These are phyloP conservation scores for Zygoascus hellenicus DNA, from an alignment of 1,139 yeast species.

Conservation along the genomic window DNA sequence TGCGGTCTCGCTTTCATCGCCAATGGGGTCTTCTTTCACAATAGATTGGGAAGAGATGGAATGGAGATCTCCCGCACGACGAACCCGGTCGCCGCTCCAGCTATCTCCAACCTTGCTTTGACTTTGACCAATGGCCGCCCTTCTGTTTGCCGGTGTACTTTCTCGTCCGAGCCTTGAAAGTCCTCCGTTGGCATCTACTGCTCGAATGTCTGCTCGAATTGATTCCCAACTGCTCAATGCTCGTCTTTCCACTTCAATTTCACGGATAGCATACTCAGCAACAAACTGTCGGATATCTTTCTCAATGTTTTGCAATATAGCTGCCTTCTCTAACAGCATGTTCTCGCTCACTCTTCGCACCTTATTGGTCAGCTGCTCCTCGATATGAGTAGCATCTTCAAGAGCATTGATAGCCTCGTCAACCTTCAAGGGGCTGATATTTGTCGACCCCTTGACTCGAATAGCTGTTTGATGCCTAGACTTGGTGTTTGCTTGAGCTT, in stretches of 20 bases:
- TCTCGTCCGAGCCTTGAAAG: conserved; percentile 80
- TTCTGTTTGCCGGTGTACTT: conserved; percentile 35
- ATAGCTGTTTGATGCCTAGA: conserved; percentile 69
- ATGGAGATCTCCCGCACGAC: conserved; percentile 35
- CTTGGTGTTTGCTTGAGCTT: conserved; percentile 71
- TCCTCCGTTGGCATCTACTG: conserved; percentile 76
- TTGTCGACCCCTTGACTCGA: conserved; percentile 64
- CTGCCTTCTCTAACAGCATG: conserved; percentile 67
- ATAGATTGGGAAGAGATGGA: conserved; percentile 5
- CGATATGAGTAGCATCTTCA: conserved; percentile 74
- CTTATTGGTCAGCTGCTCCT: conserved; percentile 67
- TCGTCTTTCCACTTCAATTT: conserved; percentile 83
- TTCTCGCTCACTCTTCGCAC: conserved; percentile 80
- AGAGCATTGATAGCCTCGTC: conserved; percentile 82
- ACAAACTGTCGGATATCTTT: conserved; percentile 48
- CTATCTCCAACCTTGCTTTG: conserved; percentile 58
- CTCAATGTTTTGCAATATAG: conserved; percentile 53
- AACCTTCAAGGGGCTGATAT: conserved; percentile 79
- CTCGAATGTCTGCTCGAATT: conserved; percentile 65
- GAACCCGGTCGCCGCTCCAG: conserved; percentile 46
- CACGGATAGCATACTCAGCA: conserved; percentile 57
- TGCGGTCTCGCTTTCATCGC: conserved; percentile 30
- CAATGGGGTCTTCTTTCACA: conserved; percentile 26
- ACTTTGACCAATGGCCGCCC: conserved; percentile 33
- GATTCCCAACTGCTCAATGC: conserved; percentile 71